phyloP scores from a whole-genome alignment of 345 rosid genomes.

The Rhizophora apiculata region DNA sequence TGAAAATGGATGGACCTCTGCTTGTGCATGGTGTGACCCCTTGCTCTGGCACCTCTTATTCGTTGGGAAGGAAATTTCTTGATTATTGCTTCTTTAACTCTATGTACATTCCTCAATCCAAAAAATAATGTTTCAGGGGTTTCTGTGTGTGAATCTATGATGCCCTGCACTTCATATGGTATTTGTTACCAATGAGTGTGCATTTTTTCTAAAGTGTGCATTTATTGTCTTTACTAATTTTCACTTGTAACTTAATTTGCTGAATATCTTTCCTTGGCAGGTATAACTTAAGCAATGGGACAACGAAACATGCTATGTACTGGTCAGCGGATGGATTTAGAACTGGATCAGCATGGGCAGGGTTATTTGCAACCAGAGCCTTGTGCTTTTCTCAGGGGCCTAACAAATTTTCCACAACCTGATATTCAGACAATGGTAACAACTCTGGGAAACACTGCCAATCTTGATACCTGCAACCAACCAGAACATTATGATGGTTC shows the following conservation, averaged over 20 bases:
- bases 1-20: too few relatives aligned
- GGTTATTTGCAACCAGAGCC: constrained; percentile 45
- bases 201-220: too few relatives aligned
- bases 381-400: constrained; percentile 44
- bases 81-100: too few relatives aligned
- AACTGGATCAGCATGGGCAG: constrained; percentile 50
- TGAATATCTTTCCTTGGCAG: constrained; percentile 22
- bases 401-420: constrained; percentile 45
- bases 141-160: too few relatives aligned
- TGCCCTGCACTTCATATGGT: too few relatives aligned
- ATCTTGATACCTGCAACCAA: constrained; percentile 40
- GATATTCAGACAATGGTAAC: constrained; percentile 39
- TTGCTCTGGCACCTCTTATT: too few relatives aligned
- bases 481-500: constrained; percentile 46
- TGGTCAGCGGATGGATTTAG: constrained; percentile 46
- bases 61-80: too few relatives aligned
- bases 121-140: too few relatives aligned
- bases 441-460: constrained; percentile 36
- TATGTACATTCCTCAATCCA: too few relatives aligned
- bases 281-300: constrained; percentile 45
- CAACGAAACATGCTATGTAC: constrained; percentile 44
- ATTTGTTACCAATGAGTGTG: too few relatives aligned
- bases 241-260: background rate
- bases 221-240: too few relatives aligned
- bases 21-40: too few relatives aligned